Percentiles rank a stretch among this genome's conserved stretches.
phyloP scores from a whole-genome alignment of 2,329 filamentous ascomycete genomes.

The Harringtonia aguacate region DNA sequence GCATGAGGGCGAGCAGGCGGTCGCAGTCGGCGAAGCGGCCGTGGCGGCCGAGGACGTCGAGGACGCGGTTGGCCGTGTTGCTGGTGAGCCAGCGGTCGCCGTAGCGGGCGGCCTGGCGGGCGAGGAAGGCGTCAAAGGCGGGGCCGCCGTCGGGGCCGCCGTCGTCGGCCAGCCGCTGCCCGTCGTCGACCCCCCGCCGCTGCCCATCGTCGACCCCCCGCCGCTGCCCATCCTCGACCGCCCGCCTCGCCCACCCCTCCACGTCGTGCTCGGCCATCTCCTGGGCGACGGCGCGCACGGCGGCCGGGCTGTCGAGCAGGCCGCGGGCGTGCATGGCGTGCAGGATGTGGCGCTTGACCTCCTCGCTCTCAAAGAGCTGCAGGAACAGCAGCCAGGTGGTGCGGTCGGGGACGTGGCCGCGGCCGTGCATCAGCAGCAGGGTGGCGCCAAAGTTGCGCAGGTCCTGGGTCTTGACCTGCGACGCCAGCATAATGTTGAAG shows the following conservation, averaged over 20 bases:
- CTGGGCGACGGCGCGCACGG: slow-evolving; percentile 26
- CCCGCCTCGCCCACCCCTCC: slow-evolving; percentile 21
- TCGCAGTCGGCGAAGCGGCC: slow-evolving; percentile 19
- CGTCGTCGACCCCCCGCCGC: no score
- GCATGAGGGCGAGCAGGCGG: slow-evolving; percentile 22
- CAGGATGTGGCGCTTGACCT: slow-evolving; percentile 35
- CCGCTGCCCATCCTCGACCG: background rate
- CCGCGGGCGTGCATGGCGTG: slow-evolving; percentile 34
- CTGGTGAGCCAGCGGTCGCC: slow-evolving; percentile 33
- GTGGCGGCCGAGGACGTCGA: slow-evolving; percentile 32
- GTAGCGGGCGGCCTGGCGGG: slow-evolving; percentile 30
- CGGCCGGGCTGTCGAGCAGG: slow-evolving; percentile 26
- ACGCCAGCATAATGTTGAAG: slow-evolving; percentile 36
- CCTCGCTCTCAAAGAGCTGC: slow-evolving; percentile 46
- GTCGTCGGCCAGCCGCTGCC: slow-evolving; percentile 13
- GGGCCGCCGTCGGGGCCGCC: slow-evolving; percentile 14
- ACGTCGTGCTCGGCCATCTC: slow-evolving; percentile 33
- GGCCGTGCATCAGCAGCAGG: slow-evolving; percentile 28
- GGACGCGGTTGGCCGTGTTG: slow-evolving; percentile 24
- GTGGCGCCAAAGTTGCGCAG: slow-evolving; percentile 29
- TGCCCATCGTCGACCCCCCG: no score
- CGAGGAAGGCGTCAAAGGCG: slow-evolving; percentile 24
- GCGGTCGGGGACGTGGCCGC: slow-evolving; percentile 28
- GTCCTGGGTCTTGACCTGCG: slow-evolving; percentile 28
- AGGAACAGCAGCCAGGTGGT: slow-evolving; percentile 39